Evolutionary conservation across 495 filamentous ascomycete species (phyloP), one percentile per base, ranked within the genome.

Genomic region (Mycothermus thermophilus): DNA sequence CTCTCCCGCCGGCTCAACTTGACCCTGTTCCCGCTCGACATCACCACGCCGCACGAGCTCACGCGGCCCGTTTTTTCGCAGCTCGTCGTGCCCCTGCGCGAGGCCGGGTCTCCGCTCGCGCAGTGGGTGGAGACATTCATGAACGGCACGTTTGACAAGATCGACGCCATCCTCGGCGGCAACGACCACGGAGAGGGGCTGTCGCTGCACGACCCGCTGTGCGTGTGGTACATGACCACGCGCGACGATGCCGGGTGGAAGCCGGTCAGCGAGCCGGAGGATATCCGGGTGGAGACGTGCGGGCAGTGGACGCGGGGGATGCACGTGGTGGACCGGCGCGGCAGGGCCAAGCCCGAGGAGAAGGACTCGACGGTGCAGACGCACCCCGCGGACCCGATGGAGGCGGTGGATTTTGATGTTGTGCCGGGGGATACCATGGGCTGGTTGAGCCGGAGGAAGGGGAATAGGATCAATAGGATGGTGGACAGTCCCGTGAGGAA

Each of bases 221-320:
- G 75, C 39, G 65, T 96, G 5, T 95, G 84, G 82, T 92, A 92
- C 50, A 76, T 81, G 48, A 55, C 92, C 27, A 77, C 75, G 1
- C 53, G 55, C 23, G 58, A 64, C 31, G 52, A 65, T 25, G 59
- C 65, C 10, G 57, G 55, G 10, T 74, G 69, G 69, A 64, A 59
- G 50, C 41, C 60, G 17, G 54, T 60, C 14, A 41, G 54, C 8
- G 54, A 59, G 40, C 64, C 57, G 13, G 60, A 72, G 52, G 90
- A 97, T 57, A 78, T 96, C 33, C 68, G 90, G 10, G 63, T 97
- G 16, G 90, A 97, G 54, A 83, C 82, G 1, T 52, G 67, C 20
- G 90, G 90, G 4, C 88, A 96, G 58, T 97, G 90, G 90, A 94
- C 88, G 34, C 64, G 80, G 27, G 90, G 90, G 2, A 83, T 85